Base-by-base conservation (phyloP, 345 rosid genomes). In the Carallia brachiata region DNA sequence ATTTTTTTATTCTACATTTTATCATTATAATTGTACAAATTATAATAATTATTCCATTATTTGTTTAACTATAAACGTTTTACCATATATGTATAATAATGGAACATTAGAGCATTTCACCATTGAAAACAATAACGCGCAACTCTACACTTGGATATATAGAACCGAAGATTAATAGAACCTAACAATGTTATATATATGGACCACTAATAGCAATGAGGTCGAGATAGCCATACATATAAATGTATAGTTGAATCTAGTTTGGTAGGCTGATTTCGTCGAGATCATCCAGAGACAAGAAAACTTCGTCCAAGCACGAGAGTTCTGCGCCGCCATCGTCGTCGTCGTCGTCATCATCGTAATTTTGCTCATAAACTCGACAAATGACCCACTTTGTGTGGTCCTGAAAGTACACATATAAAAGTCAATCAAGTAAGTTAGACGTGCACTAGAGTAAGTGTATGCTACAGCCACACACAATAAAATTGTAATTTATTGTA, bases 301-400 rank as follows among this genome's bases (percentile, higher is more conserved):
- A 94, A 19, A 94, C 96, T 85, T 94, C 98, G 66, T 91, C 98
- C 79, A 94, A 82, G 73, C 97, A 89, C 23, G 98, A 94, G 13
- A 94, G 91, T 66, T 89, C 95, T n/a, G 80, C 68, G 66, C 85
- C 88, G 63, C 82, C 87, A 5, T 73, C 84, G 2, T 81, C 91
- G 2, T 71, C 81, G 12, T 75, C 81, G 6, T 82, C 91, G 0
- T 75, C 82, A 6, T 80, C 89, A 5, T 78, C 85, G 31, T 75
- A 75, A n/a, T 62, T 76, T 32, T 84, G 71, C 74, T 94, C 95
- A 54, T 86, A 85, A 54, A 94, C 98, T 73, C 96, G 84, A 78
- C 98, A 91, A 16, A 94, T 67, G 28, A 90, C 97, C 98, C 97
- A 94, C 72, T 81, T 88, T 76, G 89, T 91, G 65, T 77, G 77